Percentiles rank a stretch among this genome's conserved stretches.
These are phyloP conservation scores for Hydnum rufescens DNA, from an alignment of 768 basidiomycete genomes.

Conservation along the genomic window DNA sequence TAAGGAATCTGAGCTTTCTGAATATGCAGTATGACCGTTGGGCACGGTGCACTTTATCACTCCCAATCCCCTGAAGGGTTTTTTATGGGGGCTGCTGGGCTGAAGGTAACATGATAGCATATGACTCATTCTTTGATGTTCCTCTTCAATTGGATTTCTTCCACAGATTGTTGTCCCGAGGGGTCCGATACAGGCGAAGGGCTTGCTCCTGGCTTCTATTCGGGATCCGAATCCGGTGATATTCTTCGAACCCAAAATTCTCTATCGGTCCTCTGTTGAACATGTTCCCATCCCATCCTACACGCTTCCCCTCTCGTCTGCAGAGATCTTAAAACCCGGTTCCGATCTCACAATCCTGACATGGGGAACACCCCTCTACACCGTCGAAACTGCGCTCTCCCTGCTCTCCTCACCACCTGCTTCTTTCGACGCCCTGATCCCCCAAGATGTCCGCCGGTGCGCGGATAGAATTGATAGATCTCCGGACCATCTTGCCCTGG, in stretches of 20 bases:
- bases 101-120: constrained; percentile 37
- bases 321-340: constrained; percentile 55
- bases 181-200: constrained; percentile 91
- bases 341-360: constrained; percentile 75
- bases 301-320: constrained; percentile 60
- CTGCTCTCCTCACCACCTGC: constrained; percentile 48
- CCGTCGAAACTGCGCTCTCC: constrained; percentile 67
- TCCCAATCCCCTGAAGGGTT: constrained; percentile 91
- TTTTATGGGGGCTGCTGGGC: constrained; percentile 75
- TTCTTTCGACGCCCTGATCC: constrained; percentile 42
- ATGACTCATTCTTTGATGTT: background rate
- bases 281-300: constrained; percentile 85
- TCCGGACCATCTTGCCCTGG: constrained; percentile 79
- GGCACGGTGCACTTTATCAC: constrained; percentile 81
- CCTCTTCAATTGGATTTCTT: background rate
- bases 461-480: constrained; percentile 73
- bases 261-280: constrained; percentile 84
- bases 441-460: constrained; percentile 42
- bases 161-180: constrained; percentile 66
- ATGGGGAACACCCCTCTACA: constrained; percentile 88
- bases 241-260: constrained; percentile 87
- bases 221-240: constrained; percentile 87
- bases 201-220: constrained; percentile 65
- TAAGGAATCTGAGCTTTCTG: background rate
- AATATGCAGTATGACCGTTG: constrained; percentile 56